These are phyloP conservation scores for Jamesozyma gamospora DNA, from an alignment of 805 yeast genomes.

Conservation along the genomic window DNA sequence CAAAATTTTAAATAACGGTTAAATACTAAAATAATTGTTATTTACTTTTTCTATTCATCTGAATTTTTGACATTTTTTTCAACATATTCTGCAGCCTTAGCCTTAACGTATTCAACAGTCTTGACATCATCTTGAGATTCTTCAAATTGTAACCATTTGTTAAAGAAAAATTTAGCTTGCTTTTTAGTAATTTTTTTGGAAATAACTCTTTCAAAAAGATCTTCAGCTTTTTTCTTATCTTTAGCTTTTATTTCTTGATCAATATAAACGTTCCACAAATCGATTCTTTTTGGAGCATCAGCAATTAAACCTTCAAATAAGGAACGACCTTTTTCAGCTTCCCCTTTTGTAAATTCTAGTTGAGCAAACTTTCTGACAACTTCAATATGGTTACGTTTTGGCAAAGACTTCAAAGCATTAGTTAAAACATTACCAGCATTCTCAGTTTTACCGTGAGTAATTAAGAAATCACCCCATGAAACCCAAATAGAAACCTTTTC, in stretches of 20 bases:
- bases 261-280: conserved; percentile 88
- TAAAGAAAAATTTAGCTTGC: conserved; percentile 91
- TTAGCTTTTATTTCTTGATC: conserved; percentile 80
- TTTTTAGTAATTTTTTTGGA: conserved; percentile 59
- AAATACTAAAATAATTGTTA: neutral
- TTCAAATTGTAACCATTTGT: conserved; percentile 81
- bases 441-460: conserved; percentile 45
- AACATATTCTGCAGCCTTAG: conserved; percentile 78
- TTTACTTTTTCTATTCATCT: conserved; percentile 2
- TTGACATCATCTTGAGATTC: conserved; percentile 57
- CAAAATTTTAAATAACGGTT: conserved; percentile 1
- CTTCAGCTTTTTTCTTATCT: conserved; percentile 60
- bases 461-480: conserved; percentile 63
- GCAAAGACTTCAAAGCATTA: conserved; percentile 58
- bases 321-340: conserved; percentile 88
- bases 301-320: conserved; percentile 85
- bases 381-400: conserved; percentile 66
- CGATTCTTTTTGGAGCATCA: conserved; percentile 85
- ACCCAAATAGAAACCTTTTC: conserved; percentile 68
- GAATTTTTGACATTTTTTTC: conserved; percentile 14
- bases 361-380: conserved; percentile 83
- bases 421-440: conserved; percentile 68
- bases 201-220: conserved; percentile 72
- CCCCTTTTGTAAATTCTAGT: conserved; percentile 79
- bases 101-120: conserved; percentile 74